A percentile compares a stretch with the other conserved stretches of the same genome.
Evolutionary conservation across 495 filamentous ascomycete species (phyloP).

Genomic region (Amniculicola lignicola): DNA sequence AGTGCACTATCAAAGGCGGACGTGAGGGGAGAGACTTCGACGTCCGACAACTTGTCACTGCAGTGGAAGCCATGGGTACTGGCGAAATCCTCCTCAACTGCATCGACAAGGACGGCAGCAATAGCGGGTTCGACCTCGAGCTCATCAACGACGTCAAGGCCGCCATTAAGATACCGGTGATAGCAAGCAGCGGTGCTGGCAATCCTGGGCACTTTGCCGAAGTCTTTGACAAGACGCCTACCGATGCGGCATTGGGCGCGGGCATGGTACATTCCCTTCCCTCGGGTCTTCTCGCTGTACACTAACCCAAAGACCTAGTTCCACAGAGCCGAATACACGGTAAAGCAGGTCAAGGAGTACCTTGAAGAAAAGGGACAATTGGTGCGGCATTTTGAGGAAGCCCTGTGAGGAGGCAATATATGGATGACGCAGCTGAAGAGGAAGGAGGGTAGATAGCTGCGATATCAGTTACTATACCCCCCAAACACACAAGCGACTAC

Average conservation of each 20-base stretch:
- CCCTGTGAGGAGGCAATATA: slow-evolving; percentile 39
- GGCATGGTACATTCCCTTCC: slow-evolving; percentile 68
- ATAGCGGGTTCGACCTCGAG: slow-evolving; percentile 92
- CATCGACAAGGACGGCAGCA: slow-evolving; percentile 95
- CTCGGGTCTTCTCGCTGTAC: background rate
- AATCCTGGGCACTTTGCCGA: slow-evolving; percentile 86
- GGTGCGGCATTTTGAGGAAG: slow-evolving; percentile 69
- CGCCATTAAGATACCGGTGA: slow-evolving; percentile 84
- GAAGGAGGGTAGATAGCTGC: no score
- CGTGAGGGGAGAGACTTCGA: slow-evolving; percentile 87
- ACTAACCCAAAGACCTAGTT: slow-evolving; percentile 56
- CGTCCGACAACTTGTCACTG: slow-evolving; percentile 78
- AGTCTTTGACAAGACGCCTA: slow-evolving; percentile 78
- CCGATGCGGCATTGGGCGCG: slow-evolving; percentile 90
- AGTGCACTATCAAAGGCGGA: slow-evolving; percentile 94
- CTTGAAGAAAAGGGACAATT: slow-evolving; percentile 66
- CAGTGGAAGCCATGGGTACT: slow-evolving; percentile 93
- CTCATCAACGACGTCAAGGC: slow-evolving; percentile 82
- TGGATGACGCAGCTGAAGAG: no score
- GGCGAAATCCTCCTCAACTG: slow-evolving; percentile 95
- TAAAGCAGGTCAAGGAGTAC: slow-evolving; percentile 87
- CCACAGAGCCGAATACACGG: slow-evolving; percentile 90
- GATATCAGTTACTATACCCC: no score
- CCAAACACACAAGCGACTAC: no score
- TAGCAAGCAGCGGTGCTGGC: slow-evolving; percentile 91